Evolutionary conservation across 805 yeast genomes (phyloP).

Genomic region (Nakazawaea ernobii): DNA sequence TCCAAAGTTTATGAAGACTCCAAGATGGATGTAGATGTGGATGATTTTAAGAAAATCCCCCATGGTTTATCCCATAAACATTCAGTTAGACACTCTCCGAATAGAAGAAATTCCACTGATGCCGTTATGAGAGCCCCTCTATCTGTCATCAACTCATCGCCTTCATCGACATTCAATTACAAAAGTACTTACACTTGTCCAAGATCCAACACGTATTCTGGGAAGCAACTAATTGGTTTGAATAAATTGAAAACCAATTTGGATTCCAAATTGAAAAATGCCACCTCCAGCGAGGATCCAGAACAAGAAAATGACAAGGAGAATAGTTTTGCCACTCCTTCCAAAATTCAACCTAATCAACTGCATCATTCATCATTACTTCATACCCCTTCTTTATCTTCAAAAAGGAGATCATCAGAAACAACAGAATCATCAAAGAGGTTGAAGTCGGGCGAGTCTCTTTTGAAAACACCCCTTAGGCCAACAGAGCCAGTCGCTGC

Average conservation of each 20-base stretch:
- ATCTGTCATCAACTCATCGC: neutral
- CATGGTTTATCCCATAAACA: conserved; percentile 42
- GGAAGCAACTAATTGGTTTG: neutral
- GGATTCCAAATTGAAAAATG: conserved; percentile 7
- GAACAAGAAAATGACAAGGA: conserved; percentile 3
- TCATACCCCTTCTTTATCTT: conserved; percentile 4
- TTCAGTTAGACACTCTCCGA: neutral
- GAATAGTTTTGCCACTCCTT: conserved; percentile 7
- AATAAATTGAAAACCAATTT: conserved; percentile 4
- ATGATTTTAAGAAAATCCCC: conserved; percentile 28
- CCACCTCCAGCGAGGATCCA: neutral
- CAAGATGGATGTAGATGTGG: conserved; percentile 9
- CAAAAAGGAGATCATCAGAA: conserved; percentile 6
- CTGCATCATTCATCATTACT: neutral
- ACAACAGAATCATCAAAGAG: neutral
- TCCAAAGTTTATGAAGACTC: neutral
- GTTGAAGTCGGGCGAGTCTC: neutral
- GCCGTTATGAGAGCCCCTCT: conserved; percentile 3
- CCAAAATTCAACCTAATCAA: neutral
- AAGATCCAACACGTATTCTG: conserved; percentile 16
- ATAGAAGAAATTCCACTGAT: conserved; percentile 20
- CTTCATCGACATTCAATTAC: conserved; percentile 3
- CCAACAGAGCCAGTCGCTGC: conserved; percentile 25
- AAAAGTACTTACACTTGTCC: conserved; percentile 27
- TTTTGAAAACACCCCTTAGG: conserved; percentile 19